Evolutionary conservation across 305 asterid species (phyloP).

Genomic region (Fraxinus xanthoxyloides): DNA sequence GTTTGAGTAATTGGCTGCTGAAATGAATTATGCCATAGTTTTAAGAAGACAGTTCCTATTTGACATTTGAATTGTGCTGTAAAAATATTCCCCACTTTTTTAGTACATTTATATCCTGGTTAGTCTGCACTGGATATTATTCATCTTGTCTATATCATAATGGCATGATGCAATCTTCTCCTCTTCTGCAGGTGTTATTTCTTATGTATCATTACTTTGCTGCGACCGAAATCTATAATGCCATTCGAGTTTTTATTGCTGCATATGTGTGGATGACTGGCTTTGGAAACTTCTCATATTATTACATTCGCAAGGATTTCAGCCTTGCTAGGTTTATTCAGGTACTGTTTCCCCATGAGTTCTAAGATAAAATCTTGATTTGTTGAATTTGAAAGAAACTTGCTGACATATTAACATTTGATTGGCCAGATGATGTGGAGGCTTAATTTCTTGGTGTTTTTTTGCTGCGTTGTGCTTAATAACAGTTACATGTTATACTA

Average conservation of each 20-base stretch:
- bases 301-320: constrained; percentile 44
- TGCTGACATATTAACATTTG: constrained; percentile 25
- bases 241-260: constrained; percentile 39
- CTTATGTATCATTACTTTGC: constrained; percentile 94
- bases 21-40: background rate
- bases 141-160: background rate
- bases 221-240: constrained; percentile 52
- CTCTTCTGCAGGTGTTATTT: constrained; percentile 67
- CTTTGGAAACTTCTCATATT: constrained; percentile 48
- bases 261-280: constrained; percentile 31
- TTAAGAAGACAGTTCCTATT: background rate
- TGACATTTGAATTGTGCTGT: background rate
- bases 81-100: background rate
- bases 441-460: constrained; percentile 78
- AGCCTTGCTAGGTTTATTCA: constrained; percentile 77
- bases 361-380: constrained; percentile 1
- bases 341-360: constrained; percentile 35
- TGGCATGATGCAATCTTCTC: constrained; percentile 3
- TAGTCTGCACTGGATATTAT: background rate
- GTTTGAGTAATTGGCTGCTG: background rate
- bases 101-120: background rate
- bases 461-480: constrained; percentile 75
- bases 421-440: constrained; percentile 91
- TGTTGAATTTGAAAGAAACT: background rate
- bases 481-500: constrained; percentile 70